Evolutionary conservation across 2,329 filamentous ascomycete genomes (phyloP).

Genomic region (Chalara sp.): DNA sequence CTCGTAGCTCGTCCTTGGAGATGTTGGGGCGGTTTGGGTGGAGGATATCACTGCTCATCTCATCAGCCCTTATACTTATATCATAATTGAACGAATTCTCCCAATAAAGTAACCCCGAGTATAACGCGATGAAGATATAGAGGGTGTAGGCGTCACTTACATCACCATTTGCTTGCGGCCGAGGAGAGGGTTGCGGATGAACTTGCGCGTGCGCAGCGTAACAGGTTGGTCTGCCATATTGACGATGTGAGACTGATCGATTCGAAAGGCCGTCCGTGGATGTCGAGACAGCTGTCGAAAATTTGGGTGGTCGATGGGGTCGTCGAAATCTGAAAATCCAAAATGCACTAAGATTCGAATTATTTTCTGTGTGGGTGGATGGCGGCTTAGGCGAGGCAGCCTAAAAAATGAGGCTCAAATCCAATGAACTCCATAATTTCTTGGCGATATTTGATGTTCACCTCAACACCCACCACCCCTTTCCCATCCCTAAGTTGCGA

Average conservation of each 20-base stretch:
- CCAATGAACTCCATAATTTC: no score
- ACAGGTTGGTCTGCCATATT: constrained; percentile 85
- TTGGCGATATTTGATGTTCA: no score
- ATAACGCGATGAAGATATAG: no score
- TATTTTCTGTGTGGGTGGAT: no score
- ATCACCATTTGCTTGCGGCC: constrained; percentile 99
- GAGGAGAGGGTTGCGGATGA: constrained; percentile 99
- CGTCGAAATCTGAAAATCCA: constrained; percentile 12
- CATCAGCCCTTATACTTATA: constrained; percentile 1
- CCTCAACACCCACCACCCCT: no score
- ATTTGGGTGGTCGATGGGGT: constrained; percentile 21
- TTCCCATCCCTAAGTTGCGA: no score
- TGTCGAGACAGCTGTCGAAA: constrained; percentile 24
- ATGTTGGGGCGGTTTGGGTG: constrained; percentile 98
- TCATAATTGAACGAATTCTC: no score
- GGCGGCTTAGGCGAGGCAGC: no score
- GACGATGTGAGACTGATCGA: constrained; percentile 37
- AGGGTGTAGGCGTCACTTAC: constrained; percentile 52
- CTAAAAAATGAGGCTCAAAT: no score
- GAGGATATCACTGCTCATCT: constrained; percentile 79
- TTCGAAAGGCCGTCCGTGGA: constrained; percentile 22
- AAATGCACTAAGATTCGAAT: constrained; percentile 7
- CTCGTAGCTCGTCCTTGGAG: constrained; percentile 96
- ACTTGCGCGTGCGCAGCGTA: constrained; percentile 97
- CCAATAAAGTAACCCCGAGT: no score